Evolutionary conservation across 192 early-diverging fungal species (phyloP).

Genomic region (Borealophlyctis nickersoniae): DNA sequence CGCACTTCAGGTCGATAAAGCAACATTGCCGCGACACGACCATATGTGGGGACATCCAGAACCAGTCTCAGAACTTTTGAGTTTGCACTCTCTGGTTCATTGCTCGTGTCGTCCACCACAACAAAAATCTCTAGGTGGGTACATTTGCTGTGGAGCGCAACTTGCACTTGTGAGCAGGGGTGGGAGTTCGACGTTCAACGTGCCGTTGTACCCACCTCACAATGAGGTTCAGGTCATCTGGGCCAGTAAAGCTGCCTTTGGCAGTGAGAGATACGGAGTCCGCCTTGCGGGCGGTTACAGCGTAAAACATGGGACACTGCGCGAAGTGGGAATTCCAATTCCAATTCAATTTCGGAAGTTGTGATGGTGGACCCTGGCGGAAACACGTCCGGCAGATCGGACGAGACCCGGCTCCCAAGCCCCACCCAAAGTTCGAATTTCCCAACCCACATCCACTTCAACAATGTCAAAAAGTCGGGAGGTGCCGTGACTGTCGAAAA

Average conservation of each 20-base stretch:
- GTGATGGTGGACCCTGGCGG: no score
- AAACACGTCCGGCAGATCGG: no score
- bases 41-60: slow-evolving; percentile 63
- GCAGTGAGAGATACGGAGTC: slow-evolving; percentile 66
- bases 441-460: no score
- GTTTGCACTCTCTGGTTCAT: slow-evolving; percentile 6
- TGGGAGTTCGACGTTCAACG: background rate
- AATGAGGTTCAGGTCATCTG: slow-evolving; percentile 67
- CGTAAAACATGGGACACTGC: slow-evolving; percentile 52
- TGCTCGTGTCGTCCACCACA: slow-evolving; percentile 13
- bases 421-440: no score
- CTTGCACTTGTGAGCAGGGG: background rate
- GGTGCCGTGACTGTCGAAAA: no score
- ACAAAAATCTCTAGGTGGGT: slow-evolving; percentile 33
- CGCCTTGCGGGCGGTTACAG: slow-evolving; percentile 77
- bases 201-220: slow-evolving; percentile 51
- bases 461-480: no score
- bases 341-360: no score
- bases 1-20: slow-evolving; percentile 44
- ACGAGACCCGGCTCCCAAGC: no score
- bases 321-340: no score
- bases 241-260: slow-evolving; percentile 62
- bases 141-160: slow-evolving; percentile 25
- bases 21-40: slow-evolving; percentile 59
- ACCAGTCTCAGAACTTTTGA: slow-evolving; percentile 43